These are phyloP conservation scores for Aspergillus melleus DNA, from an alignment of 2,329 filamentous ascomycete species.

Conservation along the genomic window DNA sequence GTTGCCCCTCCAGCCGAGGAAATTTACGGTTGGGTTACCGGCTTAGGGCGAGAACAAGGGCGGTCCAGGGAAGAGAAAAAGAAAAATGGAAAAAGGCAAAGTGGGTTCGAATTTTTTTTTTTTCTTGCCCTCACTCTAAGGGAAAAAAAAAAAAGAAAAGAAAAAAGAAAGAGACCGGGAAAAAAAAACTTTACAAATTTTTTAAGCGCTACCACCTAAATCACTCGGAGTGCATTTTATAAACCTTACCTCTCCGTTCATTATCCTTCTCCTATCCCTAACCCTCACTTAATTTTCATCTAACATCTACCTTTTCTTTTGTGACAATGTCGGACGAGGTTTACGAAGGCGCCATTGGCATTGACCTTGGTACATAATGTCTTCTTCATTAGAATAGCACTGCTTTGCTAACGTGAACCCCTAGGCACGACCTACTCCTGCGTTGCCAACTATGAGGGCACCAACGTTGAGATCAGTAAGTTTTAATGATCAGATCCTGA, in stretches of 20 bases:
- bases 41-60: not conserved
- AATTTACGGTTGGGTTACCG: not conserved
- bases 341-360: constrained; percentile 99
- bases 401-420: constrained; percentile 24
- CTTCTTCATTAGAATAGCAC: constrained; percentile 1
- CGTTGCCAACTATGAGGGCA: constrained; percentile 98
- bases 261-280: constrained; percentile 12
- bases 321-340: constrained; percentile 86
- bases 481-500: constrained; percentile 21
- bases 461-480: constrained; percentile 97
- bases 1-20: not conserved
- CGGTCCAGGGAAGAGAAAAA: constrained; percentile 8
- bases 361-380: constrained; percentile 81
- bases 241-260: constrained; percentile 11
- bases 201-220: constrained; percentile 24
- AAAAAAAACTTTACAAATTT: constrained; percentile 18
- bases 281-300: constrained; percentile 12
- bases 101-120: constrained; percentile 21
- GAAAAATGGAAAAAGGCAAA: constrained; percentile 14
- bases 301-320: constrained; percentile 22
- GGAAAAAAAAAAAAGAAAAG: not conserved
- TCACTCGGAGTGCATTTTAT: constrained; percentile 21
- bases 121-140: constrained; percentile 14
- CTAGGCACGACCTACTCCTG: constrained; percentile 99
- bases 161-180: not conserved